These are phyloP conservation scores for Pharus latifolius DNA, from an alignment of 176 grass and related monocot genomes.

Conservation along the genomic window DNA sequence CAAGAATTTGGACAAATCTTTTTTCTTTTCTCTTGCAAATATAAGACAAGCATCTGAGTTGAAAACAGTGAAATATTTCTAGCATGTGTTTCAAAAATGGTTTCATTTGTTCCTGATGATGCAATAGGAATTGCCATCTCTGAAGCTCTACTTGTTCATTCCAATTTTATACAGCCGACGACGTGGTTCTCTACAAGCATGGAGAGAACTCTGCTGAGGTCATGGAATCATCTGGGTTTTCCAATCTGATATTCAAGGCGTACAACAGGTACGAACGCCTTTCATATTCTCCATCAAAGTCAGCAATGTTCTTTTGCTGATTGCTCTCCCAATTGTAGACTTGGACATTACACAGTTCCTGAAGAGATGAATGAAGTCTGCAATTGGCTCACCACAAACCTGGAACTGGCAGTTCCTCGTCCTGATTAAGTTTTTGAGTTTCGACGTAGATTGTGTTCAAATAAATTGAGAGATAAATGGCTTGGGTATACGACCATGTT, in stretches of 20 bases:
- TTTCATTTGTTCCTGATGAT: background rate
- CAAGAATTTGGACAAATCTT: background rate
- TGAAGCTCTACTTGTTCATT: background rate
- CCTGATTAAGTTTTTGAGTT: constrained; percentile 40
- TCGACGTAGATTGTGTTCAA: no score
- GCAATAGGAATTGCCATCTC: background rate
- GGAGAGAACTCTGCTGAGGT: constrained; percentile 73
- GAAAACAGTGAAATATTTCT: no score
- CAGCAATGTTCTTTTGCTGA: background rate
- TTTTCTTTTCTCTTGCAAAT: background rate
- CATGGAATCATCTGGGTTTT: constrained; percentile 67
- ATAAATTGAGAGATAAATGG: constrained; percentile 24
- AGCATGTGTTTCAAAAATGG: background rate
- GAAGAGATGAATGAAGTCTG: constrained; percentile 90
- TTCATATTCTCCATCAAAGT: background rate
- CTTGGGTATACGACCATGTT: constrained; percentile 44
- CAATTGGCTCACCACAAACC: constrained; percentile 53
- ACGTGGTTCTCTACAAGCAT: constrained; percentile 75
- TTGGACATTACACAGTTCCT: constrained; percentile 86
- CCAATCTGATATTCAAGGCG: constrained; percentile 68
- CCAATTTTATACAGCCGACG: constrained; percentile 56
- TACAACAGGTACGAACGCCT: constrained; percentile 58
- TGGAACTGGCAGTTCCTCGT: constrained; percentile 31
- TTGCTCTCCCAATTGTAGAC: constrained; percentile 29
- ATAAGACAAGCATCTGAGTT: no score